Base-by-base conservation (phyloP, 2,329 filamentous ascomycete genomes). In the Ophidiomyces ophidiicola region DNA sequence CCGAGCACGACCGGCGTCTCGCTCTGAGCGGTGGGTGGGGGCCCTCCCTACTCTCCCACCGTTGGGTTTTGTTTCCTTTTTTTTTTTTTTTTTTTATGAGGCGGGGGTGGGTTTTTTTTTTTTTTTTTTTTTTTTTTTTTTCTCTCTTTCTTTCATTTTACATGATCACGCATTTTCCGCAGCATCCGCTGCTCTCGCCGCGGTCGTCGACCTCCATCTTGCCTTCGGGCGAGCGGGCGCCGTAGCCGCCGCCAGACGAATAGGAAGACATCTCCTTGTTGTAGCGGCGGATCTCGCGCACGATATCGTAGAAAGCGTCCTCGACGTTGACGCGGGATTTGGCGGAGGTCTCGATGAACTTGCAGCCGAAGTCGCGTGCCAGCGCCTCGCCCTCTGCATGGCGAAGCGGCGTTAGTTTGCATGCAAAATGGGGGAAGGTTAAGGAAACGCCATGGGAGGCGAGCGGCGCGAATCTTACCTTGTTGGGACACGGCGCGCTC, bases 241-340 rank as follows among this genome's bases (percentile, higher is more conserved):
- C 68, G 53, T 74, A 68, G 49, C 78, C 77, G 51, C 60, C 62
- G 46, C 72, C 76, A 43, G 78, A 76, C 31, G 80, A 78, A 63
- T 92, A 84, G 44, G 83, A 84, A 45, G 87, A 86, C 79, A 94
- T 92, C 59, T 96, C 88, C 61, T 90, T 88, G 76, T 98, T 96
- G 68, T 93, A 96, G 66, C 85, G 82, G 66, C 90, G 78, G 58
- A 98, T 98, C 62, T 96, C 90, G 60, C 90, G 82, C 43, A 98
- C 90, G 52, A 96, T 87, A 60, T 96, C 87, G 73, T 88, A 96
- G 68, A 98, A 98, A 40, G 88, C 86, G 66, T 92, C 87, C 66
- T 98, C 90, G 55, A 98, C 90, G 59, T 96, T 94, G 70, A 90
- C 92, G 61, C 88, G 81, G 46, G 87, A 93, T 69, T 96, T 98